Evolutionary conservation across 1,284 basidiomycete genomes (phyloP).

Genomic region (Inonotus obliquus): DNA sequence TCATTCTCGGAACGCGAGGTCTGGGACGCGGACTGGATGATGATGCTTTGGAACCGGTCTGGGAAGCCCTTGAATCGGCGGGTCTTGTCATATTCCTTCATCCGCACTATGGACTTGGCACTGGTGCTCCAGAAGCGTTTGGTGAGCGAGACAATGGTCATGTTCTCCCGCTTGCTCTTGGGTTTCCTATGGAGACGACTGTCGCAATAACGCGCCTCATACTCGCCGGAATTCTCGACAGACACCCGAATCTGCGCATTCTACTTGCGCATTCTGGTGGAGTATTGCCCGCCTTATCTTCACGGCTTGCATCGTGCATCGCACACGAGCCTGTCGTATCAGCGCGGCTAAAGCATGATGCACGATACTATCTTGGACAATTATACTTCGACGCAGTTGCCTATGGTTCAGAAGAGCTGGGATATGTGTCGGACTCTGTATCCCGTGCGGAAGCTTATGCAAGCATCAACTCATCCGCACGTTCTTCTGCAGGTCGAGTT

Average conservation of each 20-base stretch:
- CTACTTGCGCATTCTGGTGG: slow-evolving; percentile 85
- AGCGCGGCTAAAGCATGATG: slow-evolving; percentile 70
- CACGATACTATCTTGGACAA: slow-evolving; percentile 76
- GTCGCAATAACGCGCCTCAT: slow-evolving; percentile 76
- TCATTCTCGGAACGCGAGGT: slow-evolving; percentile 79
- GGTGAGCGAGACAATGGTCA: slow-evolving; percentile 78
- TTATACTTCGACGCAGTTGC: slow-evolving; percentile 80
- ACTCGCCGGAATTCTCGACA: slow-evolving; percentile 74
- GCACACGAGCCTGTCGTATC: slow-evolving; percentile 78
- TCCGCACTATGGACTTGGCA: slow-evolving; percentile 75
- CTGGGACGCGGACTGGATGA: slow-evolving; percentile 80
- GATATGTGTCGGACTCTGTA: slow-evolving; percentile 67
- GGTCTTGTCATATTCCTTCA: slow-evolving; percentile 76
- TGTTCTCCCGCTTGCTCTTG: slow-evolving; percentile 78
- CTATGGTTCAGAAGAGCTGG: slow-evolving; percentile 80
- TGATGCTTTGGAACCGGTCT: slow-evolving; percentile 68
- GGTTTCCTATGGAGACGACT: slow-evolving; percentile 87
- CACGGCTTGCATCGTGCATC: slow-evolving; percentile 78
- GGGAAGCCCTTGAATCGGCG: slow-evolving; percentile 63
- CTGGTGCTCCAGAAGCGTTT: slow-evolving; percentile 52
- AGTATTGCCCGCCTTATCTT: slow-evolving; percentile 74
- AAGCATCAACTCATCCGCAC: slow-evolving; percentile 30
- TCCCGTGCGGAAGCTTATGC: slow-evolving; percentile 54
- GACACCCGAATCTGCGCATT: slow-evolving; percentile 66
- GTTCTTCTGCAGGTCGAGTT: slow-evolving; percentile 29